Percentiles rank a stretch among this genome's conserved stretches.
phyloP scores from a whole-genome alignment of 805 yeast species.

The Yamadazyma kitorensis region DNA sequence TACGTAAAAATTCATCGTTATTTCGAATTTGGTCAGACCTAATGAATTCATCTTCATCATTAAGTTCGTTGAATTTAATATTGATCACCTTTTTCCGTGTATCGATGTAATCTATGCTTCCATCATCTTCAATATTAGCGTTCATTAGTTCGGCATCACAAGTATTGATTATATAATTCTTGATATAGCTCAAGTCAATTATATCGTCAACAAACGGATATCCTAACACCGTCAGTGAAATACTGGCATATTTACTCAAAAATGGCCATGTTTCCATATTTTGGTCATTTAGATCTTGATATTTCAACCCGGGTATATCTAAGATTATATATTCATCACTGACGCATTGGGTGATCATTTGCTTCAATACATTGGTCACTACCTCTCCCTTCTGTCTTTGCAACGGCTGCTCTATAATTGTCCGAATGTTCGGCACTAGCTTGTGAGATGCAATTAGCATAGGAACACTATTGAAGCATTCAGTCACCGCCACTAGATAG shows the following conservation, averaged over 20 bases:
- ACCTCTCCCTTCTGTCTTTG: conserved; percentile 19
- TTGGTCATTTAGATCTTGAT: conserved; percentile 23
- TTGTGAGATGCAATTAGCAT: conserved; percentile 39
- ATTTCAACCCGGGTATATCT: conserved; percentile 37
- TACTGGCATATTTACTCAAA: conserved; percentile 47
- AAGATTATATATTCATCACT: conserved; percentile 37
- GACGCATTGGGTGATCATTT: conserved; percentile 35
- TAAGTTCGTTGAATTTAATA: conserved; percentile 53
- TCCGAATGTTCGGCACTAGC: conserved; percentile 24
- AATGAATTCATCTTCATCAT: conserved; percentile 15
- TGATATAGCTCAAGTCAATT: conserved; percentile 43
- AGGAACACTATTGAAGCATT: conserved; percentile 28
- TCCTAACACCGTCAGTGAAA: conserved; percentile 60
- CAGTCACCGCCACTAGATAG: no score
- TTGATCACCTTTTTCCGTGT: conserved; percentile 58
- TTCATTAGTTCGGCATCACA: conserved; percentile 52
- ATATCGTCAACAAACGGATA: conserved; percentile 49
- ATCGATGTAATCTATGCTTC: conserved; percentile 56
- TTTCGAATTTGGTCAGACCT: conserved; percentile 24
- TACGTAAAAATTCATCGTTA: conserved; percentile 49
- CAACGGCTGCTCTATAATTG: conserved; percentile 18
- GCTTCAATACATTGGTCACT: conserved; percentile 34
- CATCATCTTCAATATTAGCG: conserved; percentile 33
- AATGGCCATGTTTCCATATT: conserved; percentile 44
- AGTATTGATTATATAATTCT: conserved; percentile 38